Conservation (phyloP, 306 rosid genomes). For the Vigna trinervia region DNA sequence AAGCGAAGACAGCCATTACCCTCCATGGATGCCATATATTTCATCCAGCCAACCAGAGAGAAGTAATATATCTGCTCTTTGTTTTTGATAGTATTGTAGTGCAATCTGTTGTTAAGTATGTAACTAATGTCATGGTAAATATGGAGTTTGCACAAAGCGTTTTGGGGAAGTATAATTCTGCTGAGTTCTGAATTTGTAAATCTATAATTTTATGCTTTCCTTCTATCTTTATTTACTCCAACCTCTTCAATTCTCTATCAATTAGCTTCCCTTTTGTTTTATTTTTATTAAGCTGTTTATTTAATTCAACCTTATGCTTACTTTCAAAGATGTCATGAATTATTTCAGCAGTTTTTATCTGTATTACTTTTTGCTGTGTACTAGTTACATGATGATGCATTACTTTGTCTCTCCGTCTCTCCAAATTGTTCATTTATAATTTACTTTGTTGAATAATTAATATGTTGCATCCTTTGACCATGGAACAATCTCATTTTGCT, state of each 20-base stretch:
- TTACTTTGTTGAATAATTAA: conserved; percentile 29
- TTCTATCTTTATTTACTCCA: neutral
- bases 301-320: conserved; percentile 30
- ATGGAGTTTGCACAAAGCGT: neutral
- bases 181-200: conserved; percentile 31
- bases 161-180: conserved; percentile 2
- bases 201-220: neutral
- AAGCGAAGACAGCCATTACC: conserved; percentile 97
- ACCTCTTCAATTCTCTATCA: conserved; percentile 18
- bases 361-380: conserved; percentile 12
- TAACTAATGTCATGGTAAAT: conserved; percentile 7
- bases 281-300: conserved; percentile 19
- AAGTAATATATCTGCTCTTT: conserved; percentile 64
- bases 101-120: conserved; percentile 20
- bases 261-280: conserved; percentile 23
- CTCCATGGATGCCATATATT: conserved; percentile 95
- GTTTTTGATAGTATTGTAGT: conserved; percentile 18
- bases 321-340: conserved; percentile 22
- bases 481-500: conserved; percentile 33
- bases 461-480: conserved; percentile 25
- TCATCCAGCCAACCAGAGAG: conserved; percentile 89
- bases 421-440: conserved; percentile 35
- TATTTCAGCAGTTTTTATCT: conserved; percentile 21
- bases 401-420: conserved; percentile 10
- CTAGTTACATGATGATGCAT: conserved; percentile 23